Conservation (phyloP, 1,284 basidiomycete species). For the Rhizoctonia solani region DNA sequence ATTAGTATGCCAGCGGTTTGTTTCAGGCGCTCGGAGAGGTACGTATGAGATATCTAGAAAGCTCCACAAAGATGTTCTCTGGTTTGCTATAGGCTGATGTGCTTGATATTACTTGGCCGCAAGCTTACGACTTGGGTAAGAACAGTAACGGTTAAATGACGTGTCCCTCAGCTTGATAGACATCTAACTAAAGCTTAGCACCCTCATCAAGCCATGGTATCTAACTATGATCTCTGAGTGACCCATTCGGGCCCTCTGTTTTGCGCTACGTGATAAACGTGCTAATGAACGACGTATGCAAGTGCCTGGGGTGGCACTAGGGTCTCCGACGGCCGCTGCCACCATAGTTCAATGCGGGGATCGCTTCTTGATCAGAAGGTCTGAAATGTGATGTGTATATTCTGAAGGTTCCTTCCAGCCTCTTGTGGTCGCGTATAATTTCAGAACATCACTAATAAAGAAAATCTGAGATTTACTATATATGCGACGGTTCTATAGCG, state of each 20-base stretch:
- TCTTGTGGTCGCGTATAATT: not conserved
- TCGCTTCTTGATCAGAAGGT: conserved; percentile 1
- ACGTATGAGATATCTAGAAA: not conserved
- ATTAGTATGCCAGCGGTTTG: not conserved
- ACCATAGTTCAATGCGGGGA: not conserved
- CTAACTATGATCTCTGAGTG: not conserved
- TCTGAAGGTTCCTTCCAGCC: not conserved
- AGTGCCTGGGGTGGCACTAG: not conserved
- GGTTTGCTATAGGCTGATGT: no score
- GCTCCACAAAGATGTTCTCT: not conserved
- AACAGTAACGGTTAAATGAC: not conserved
- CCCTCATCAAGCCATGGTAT: not conserved
- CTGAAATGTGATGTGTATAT: not conserved
- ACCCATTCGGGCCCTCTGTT: not conserved
- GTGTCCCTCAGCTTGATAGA: not conserved
- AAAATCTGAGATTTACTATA: not conserved
- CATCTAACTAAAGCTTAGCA: not conserved
- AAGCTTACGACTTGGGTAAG: not conserved
- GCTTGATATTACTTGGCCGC: not conserved
- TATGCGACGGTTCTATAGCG: not conserved
- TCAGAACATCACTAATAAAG: not conserved
- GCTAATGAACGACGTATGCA: not conserved
- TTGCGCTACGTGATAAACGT: not conserved
- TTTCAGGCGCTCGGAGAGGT: conserved; percentile 3
- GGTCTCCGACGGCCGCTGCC: not conserved